phyloP scores from a whole-genome alignment of 345 rosid species.

The Trapa bicornis region DNA sequence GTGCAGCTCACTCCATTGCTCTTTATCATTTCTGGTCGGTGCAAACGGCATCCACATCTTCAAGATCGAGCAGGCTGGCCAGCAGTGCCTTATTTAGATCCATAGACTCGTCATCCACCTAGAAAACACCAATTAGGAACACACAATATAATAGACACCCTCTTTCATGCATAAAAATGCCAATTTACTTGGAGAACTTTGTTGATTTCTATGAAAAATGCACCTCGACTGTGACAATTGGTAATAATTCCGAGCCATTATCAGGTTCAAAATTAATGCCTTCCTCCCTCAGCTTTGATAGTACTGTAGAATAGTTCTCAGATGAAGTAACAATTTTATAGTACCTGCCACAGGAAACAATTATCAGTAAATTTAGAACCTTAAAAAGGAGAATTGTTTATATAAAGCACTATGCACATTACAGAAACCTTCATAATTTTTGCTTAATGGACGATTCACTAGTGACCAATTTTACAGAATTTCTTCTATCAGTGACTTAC shows the following conservation, averaged over 20 bases:
- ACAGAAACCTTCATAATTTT: neutral
- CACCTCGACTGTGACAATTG: slow-evolving; percentile 65
- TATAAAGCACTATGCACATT: neutral
- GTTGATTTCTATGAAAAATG: neutral
- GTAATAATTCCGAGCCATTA: slow-evolving; percentile 86
- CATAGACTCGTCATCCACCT: slow-evolving; percentile 91
- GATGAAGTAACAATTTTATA: slow-evolving; percentile 67
- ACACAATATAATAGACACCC: neutral
- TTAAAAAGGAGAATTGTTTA: no score
- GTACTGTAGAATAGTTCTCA: slow-evolving; percentile 52
- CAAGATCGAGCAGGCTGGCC: slow-evolving; percentile 71
- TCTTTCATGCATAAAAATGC: neutral
- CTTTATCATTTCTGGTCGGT: slow-evolving; percentile 54
- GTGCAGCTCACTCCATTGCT: neutral
- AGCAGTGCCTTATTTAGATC: slow-evolving; percentile 80
- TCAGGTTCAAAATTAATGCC: slow-evolving; percentile 75
- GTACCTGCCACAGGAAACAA: slow-evolving; percentile 28
- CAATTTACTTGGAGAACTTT: neutral
- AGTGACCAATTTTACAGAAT: neutral
- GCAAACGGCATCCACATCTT: slow-evolving; percentile 84
- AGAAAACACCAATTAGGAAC: slow-evolving; percentile 10
- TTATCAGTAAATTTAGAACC: neutral
- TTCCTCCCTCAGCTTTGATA: slow-evolving; percentile 60
- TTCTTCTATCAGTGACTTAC: no score
- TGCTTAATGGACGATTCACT: neutral